Percentiles rank a stretch among this genome's conserved stretches.
phyloP scores from a whole-genome alignment of 192 early-diverging fungal species.

The Entomortierella lignicola region DNA sequence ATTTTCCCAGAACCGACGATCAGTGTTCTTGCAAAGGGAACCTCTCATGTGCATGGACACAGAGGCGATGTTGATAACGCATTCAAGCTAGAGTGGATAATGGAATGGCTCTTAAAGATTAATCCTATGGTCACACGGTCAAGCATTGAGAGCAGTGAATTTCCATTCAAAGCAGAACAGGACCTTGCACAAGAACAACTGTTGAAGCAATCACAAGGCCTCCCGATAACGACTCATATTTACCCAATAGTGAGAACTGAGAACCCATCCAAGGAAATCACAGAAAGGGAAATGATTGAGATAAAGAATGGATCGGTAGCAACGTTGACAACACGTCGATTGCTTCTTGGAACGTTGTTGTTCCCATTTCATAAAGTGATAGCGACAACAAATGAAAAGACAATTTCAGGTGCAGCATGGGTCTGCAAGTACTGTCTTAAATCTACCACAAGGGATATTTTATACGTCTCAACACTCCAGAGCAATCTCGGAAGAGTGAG shows the following conservation, averaged over 20 bases:
- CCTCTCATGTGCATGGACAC: constrained; percentile 26
- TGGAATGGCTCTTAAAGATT: constrained; percentile 56
- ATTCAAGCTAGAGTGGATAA: constrained; percentile 48
- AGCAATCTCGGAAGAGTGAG: constrained; percentile 12
- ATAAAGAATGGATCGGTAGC: too few relatives aligned
- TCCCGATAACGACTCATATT: constrained; percentile 9
- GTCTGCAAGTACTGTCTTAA: constrained; percentile 68
- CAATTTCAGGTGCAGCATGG: constrained; percentile 46
- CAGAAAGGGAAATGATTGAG: too few relatives aligned
- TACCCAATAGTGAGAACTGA: constrained; percentile 12
- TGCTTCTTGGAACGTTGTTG: constrained; percentile 62
- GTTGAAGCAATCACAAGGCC: constrained; percentile 1
- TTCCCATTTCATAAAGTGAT: constrained; percentile 62
- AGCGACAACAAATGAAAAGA: constrained; percentile 54
- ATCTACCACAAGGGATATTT: constrained; percentile 33
- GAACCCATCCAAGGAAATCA: constrained; percentile 7
- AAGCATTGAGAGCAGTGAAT: too few relatives aligned
- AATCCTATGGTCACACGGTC: background rate
- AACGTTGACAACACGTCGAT: background rate
- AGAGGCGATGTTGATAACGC: constrained; percentile 32
- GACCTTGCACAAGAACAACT: constrained; percentile 16
- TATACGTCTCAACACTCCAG: constrained; percentile 33
- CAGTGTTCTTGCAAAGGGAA: constrained; percentile 32
- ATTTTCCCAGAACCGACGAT: constrained; percentile 54
- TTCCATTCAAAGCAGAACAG: constrained; percentile 1